These are phyloP conservation scores for Agapanthus africanus DNA, from an alignment of 106 monocot species.

Conservation along the genomic window DNA sequence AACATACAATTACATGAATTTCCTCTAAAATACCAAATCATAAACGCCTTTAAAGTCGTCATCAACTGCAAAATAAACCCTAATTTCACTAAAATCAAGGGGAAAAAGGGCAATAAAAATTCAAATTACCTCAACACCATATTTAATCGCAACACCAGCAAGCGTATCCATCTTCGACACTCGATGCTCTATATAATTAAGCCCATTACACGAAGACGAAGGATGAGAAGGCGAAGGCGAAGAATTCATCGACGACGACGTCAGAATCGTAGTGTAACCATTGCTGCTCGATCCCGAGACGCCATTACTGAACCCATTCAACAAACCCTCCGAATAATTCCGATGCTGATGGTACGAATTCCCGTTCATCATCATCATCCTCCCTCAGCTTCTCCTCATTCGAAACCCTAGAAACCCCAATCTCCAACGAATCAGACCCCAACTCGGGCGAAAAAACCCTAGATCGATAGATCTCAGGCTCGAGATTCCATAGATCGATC, in stretches of 20 bases:
- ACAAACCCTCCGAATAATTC: neutral
- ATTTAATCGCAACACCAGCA: conserved; percentile 75
- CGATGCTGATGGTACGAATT: neutral
- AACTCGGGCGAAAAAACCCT: neutral
- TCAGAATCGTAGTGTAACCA: conserved; percentile 16
- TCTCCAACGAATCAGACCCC: neutral
- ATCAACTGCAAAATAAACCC: neutral
- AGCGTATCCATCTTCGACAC: conserved; percentile 79
- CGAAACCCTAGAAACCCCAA: neutral
- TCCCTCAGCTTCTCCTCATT: neutral
- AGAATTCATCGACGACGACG: conserved; percentile 6
- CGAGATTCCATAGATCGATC: neutral
- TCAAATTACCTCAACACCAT: conserved; percentile 66
- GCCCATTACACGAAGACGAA: conserved; percentile 7
- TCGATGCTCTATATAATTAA: conserved; percentile 48
- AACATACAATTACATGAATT: neutral
- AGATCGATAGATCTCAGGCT: conserved; percentile 12
- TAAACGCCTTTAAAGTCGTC: neutral
- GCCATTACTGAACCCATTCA: neutral
- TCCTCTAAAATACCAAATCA: neutral
- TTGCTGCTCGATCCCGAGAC: neutral
- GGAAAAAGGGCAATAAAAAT: neutral
- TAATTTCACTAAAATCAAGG: neutral
- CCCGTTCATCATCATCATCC: conserved; percentile 5
- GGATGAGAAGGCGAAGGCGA: conserved; percentile 13